Percentiles rank a stretch among this genome's conserved stretches.
Conservation (phyloP, 2,329 filamentous ascomycete genomes). For the Colletotrichum sp. region DNA sequence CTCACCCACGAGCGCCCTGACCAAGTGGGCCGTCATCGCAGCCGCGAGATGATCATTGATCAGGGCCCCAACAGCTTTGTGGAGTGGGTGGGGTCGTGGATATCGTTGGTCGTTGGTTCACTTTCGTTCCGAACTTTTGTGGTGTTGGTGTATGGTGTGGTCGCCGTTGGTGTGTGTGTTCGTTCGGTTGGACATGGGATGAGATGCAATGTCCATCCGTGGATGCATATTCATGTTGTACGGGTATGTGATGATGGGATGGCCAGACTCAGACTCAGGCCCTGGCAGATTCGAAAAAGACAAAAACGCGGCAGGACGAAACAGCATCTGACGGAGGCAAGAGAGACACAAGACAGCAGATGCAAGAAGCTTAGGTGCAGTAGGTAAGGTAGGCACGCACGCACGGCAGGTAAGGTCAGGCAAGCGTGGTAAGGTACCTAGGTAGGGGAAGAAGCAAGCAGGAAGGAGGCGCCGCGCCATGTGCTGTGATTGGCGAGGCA, state of each 20-base stretch:
- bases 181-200: neutral
- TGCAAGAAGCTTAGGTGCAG: neutral
- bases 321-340: neutral
- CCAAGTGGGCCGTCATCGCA: neutral
- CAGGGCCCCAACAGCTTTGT: neutral
- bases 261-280: neutral
- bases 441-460: constrained; percentile 7
- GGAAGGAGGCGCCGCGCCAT: neutral
- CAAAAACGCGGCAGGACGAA: neutral
- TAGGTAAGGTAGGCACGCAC: neutral
- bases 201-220: neutral
- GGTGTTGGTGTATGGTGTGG: neutral
- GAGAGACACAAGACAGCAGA: neutral
- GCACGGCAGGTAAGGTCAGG: neutral
- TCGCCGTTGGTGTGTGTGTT: neutral
- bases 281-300: neutral
- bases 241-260: neutral
- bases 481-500: neutral
- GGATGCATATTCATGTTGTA: neutral
- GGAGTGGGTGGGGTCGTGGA: neutral
- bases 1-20: neutral
- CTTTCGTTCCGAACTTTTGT: neutral
- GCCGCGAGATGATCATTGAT: constrained; percentile 8
- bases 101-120: neutral
- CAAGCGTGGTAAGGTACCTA: neutral